These are phyloP conservation scores for Sporothrix pallida DNA, from an alignment of 2,329 filamentous ascomycete species.

Conservation along the genomic window DNA sequence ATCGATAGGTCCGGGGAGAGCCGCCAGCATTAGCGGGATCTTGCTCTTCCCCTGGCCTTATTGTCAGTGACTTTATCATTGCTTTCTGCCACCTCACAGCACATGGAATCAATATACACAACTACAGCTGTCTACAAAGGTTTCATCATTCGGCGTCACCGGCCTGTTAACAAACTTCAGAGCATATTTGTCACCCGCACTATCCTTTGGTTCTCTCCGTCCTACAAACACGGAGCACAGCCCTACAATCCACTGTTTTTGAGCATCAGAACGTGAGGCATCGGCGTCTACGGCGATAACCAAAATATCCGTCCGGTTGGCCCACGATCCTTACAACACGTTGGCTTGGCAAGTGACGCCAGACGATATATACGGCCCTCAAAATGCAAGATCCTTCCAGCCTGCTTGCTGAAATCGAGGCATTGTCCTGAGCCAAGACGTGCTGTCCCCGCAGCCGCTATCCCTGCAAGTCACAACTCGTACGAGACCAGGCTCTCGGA, in stretches of 20 bases:
- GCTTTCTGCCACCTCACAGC: not conserved
- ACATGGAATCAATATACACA: constrained; percentile 9
- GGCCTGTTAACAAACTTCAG: not conserved
- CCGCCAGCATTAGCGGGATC: constrained; percentile 13
- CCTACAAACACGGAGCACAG: not conserved
- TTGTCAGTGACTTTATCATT: not conserved
- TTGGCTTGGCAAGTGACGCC: not conserved
- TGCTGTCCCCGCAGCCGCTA: constrained; percentile 13
- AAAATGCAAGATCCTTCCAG: not conserved
- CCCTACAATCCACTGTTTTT: not conserved
- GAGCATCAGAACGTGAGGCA: not conserved
- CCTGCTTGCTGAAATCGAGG: not conserved
- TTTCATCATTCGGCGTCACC: not conserved
- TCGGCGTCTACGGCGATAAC: not conserved
- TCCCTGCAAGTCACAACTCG: constrained; percentile 3
- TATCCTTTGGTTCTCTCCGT: not conserved
- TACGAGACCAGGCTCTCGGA: constrained; percentile 30
- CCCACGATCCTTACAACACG: not conserved
- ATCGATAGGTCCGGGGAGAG: not conserved
- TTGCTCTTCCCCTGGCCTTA: not conserved
- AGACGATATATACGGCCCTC: not conserved
- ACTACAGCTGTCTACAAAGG: not conserved
- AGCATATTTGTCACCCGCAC: not conserved
- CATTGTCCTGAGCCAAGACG: not conserved
- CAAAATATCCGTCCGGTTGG: not conserved